phyloP scores from a whole-genome alignment of 2,329 filamentous ascomycete species.

The Alternaria arbusti region DNA sequence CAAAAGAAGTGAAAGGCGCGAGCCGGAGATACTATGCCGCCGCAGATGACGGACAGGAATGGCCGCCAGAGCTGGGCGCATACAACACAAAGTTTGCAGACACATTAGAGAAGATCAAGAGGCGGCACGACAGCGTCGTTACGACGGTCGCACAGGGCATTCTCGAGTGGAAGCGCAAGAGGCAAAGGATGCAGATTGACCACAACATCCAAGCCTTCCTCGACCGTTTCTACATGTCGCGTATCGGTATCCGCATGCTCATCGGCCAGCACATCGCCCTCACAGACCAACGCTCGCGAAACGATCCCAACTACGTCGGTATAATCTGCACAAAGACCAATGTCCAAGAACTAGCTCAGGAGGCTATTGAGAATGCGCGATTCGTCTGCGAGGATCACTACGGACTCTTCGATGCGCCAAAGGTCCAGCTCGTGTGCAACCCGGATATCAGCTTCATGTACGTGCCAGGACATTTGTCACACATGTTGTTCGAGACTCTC shows the following conservation, averaged over 20 bases:
- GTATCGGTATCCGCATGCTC: constrained; percentile 98
- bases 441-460: constrained; percentile 98
- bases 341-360: constrained; percentile 89
- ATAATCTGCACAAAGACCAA: constrained; percentile 99
- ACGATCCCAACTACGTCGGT: constrained; percentile 92
- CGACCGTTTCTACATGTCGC: constrained; percentile 99
- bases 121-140: constrained; percentile 94
- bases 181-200: constrained; percentile 98
- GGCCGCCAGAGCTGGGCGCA: constrained; percentile 91
- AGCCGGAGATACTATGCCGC: constrained; percentile 84
- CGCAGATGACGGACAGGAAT: constrained; percentile 84
- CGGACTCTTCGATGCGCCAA: constrained; percentile 93
- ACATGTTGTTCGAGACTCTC: constrained; percentile 99
- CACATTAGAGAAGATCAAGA: constrained; percentile 91
- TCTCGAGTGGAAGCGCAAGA: constrained; percentile 94
- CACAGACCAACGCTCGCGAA: constrained; percentile 87
- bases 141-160: constrained; percentile 98
- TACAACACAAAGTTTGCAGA: constrained; percentile 93
- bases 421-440: constrained; percentile 95
- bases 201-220: constrained; percentile 96
- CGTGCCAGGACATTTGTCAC: constrained; percentile 95
- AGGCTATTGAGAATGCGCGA: constrained; percentile 98
- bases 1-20: constrained; percentile 56
- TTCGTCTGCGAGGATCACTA: constrained; percentile 99
- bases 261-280: constrained; percentile 98